These are phyloP conservation scores for Beverwykella pulmonaria DNA, from an alignment of 495 filamentous ascomycete genomes.

Conservation along the genomic window DNA sequence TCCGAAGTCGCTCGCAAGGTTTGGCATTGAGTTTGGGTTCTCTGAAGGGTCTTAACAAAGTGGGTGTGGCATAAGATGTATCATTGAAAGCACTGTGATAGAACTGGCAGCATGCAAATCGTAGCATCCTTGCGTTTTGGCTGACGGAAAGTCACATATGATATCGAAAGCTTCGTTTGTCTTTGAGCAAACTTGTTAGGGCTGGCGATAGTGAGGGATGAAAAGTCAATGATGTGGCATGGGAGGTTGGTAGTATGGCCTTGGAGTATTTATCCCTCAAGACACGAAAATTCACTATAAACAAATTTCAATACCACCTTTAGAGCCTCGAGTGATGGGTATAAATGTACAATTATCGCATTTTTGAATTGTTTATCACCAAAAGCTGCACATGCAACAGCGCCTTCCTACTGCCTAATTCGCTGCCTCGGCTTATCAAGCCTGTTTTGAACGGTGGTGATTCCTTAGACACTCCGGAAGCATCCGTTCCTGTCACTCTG, in stretches of 20 bases:
- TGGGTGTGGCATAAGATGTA: slow-evolving; percentile 49
- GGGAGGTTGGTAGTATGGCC: background rate
- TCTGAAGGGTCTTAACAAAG: slow-evolving; percentile 92
- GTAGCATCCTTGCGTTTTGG: too few species aligned
- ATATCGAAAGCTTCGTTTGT: background rate
- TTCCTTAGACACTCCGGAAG: slow-evolving; percentile 1
- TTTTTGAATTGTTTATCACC: background rate
- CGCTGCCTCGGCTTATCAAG: slow-evolving; percentile 8
- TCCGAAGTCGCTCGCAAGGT: slow-evolving; percentile 95
- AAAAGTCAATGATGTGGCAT: slow-evolving; percentile 10
- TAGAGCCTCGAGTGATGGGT: background rate
- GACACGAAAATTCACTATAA: background rate
- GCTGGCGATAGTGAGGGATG: slow-evolving; percentile 6
- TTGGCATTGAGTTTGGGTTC: slow-evolving; percentile 91
- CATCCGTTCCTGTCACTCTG: background rate
- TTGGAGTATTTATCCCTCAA: background rate
- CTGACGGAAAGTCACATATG: too few species aligned
- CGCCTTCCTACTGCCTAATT: background rate
- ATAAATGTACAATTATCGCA: background rate
- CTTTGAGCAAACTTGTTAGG: background rate
- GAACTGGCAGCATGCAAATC: background rate
- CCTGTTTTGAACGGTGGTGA: background rate
- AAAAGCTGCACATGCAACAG: background rate
- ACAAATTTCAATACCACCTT: background rate
- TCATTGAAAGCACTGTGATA: background rate